Evolutionary conservation across 2,329 filamentous ascomycete genomes (phyloP), one percentile per base, ranked within the genome.

Genomic region (Myrmaecium sp.): DNA sequence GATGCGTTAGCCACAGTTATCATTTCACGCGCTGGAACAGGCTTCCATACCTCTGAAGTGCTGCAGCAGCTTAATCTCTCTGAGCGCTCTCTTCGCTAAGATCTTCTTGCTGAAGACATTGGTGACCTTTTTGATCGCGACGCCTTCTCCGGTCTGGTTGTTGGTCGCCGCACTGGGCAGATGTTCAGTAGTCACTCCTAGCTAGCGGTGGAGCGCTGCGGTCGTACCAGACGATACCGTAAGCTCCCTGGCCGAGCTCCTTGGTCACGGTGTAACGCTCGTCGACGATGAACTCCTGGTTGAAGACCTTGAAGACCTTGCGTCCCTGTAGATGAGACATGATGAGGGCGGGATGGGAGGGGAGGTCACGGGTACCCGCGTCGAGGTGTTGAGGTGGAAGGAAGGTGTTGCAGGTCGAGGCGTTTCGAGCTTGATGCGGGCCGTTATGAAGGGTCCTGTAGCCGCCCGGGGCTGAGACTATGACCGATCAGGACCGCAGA

Each of bases 41-140:
- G 17, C 14, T 17, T 10, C 32, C 49, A 29, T 34, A 46, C 53
- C 60, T 50, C 89, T 71, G 62, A 98, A 98, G 58, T 98, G 89
- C 62, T 95, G 86, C 37, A 98, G 66, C 41, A 98, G 69, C 69
- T 95, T 98, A 60, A 98, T 95, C 62, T 98, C 89, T 55, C 89
- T 74, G 64, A 98, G 58, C 26, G 89, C 89, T 48, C 89, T 80
- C 73, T 98, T 98, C 44, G 89, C 89, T 40, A 98, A 68, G 42
- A 98, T 98, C 72, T 95, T 95, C 64, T 98, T 98, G 69, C 83
- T 94, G 59, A 98, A 98, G 44, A 98, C 86, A 78, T 98, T 98
- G 62, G 89, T 98, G 52, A 98, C 82, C 60, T 98, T 98, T 61
- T 98, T 98, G 65, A 98, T 89, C 44, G 89, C 89, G 36, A 98